Percentiles rank a stretch among this genome's conserved stretches.
Conservation (phyloP, 176 grass and related monocot genomes). For the Panicum miliaceum region DNA sequence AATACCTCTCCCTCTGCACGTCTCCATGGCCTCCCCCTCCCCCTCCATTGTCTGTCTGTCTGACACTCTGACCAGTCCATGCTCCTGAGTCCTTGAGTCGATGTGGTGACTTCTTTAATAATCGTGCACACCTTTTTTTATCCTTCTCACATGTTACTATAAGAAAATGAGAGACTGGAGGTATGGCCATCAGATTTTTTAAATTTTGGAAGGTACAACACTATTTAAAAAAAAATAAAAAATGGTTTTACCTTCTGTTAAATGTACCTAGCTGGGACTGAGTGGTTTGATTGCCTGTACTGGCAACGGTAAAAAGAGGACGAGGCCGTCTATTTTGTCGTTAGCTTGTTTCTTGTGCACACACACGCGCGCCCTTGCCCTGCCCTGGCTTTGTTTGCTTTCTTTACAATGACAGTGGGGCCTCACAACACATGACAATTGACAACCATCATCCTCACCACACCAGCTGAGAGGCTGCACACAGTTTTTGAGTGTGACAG, state of each 20-base stretch:
- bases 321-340: neutral
- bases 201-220: neutral
- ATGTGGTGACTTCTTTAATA: neutral
- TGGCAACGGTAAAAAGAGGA: slow-evolving; percentile 34
- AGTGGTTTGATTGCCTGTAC: neutral
- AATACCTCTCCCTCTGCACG: neutral
- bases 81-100: neutral
- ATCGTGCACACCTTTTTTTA: neutral
- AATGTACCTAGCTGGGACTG: neutral
- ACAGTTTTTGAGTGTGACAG: neutral
- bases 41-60: too few species aligned
- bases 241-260: neutral
- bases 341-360: slow-evolving; percentile 7
- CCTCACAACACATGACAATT: neutral
- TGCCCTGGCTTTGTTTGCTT: neutral
- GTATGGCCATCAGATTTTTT: neutral
- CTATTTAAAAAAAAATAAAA: neutral
- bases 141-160: neutral
- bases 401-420: slow-evolving; percentile 1
- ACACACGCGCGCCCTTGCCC: neutral
- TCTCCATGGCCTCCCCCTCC: neutral
- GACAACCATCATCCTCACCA: slow-evolving; percentile 18
- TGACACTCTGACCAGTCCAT: neutral
- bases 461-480: neutral
- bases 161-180: neutral